Base-by-base conservation (phyloP, 768 basidiomycete species). In the Infundibulicybe gibba region DNA sequence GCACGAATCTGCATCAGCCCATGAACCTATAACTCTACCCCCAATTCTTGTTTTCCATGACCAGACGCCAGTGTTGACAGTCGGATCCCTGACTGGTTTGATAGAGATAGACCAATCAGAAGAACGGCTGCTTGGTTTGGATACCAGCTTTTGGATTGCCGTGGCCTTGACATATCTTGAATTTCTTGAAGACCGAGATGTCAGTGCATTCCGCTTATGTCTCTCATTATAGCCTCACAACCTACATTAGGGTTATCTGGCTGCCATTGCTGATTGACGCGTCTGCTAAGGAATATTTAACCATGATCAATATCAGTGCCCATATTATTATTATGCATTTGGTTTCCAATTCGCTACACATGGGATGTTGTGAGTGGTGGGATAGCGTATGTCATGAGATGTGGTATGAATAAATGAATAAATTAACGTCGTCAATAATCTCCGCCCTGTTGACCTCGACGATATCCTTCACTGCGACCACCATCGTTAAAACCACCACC, bases 101-200 rank as follows among this genome's bases (percentile, higher is more conserved):
- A 64, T 91, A 33, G 85, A 86, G 58, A 62, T 91, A 32, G 77
- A 89, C 32, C 63, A 68, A 43, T 64, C 68, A 3, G 76, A 85
- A 49, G 80, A 80, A 44, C 62, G 67, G 14, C 62, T 72, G 25
- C 57, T 89, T 17, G 90, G 88, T 12, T 79, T 92, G 21, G 85
- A 89, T 41, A 76, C 77, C 20, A 81, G 81, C 44, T 91, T 91
- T 58, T 91, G 87, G 83, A 72, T 92, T 39, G 79, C 86, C 0
- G 69, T 87, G 34, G 82, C 82, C 0, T 60, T 90, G 55, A 82
- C 86, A 2, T 92, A 90, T 60, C 63, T 88, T 11, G 87, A 87
- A 49, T 91, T 88, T 56, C 61, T 91, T 54, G 79, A 77, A 55
- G 87, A 90, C 53, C 74, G 87, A 55, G 88, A 90, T 70, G 90